A percentile compares a stretch with the other conserved stretches of the same genome.
These are phyloP conservation scores for Ambrosia hybrid DNA, from an alignment of 140 eudicot genomes.

Conservation along the genomic window DNA sequence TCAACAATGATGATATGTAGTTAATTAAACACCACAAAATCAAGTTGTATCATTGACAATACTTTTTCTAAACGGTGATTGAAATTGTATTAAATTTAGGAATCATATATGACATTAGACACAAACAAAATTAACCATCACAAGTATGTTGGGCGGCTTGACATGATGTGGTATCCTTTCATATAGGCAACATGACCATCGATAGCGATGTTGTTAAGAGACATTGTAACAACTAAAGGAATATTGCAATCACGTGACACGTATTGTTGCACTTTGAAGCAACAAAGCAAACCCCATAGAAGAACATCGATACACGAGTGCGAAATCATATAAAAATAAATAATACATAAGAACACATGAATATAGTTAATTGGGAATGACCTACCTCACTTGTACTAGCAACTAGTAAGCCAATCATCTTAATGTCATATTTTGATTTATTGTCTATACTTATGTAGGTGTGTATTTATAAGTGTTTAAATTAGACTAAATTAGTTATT, in stretches of 20 bases:
- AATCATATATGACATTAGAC: neutral
- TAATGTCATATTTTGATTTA: neutral
- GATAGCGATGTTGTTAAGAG: too few relatives aligned
- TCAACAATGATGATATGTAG: neutral
- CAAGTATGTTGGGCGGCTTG: neutral
- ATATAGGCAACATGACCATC: too few relatives aligned
- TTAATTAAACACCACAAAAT: neutral
- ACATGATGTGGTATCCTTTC: too few relatives aligned
- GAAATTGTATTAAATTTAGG: neutral
- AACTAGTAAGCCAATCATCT: neutral
- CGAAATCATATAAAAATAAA: neutral
- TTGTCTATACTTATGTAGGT: neutral
- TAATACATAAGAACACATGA: too few relatives aligned
- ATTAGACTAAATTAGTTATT: neutral
- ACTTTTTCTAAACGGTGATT: neutral
- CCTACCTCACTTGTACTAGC: neutral
- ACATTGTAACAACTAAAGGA: neutral
- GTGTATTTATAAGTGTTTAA: neutral
- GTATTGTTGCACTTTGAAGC: neutral
- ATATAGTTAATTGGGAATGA: neutral
- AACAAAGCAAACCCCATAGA: neutral
- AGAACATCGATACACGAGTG: too few relatives aligned
- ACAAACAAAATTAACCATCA: neutral
- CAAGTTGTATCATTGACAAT: neutral
- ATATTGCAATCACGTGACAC: neutral